Evolutionary conservation across 441 rosid species (phyloP), one percentile per base, ranked within the genome.

Genomic region (Erodium trifolium): DNA sequence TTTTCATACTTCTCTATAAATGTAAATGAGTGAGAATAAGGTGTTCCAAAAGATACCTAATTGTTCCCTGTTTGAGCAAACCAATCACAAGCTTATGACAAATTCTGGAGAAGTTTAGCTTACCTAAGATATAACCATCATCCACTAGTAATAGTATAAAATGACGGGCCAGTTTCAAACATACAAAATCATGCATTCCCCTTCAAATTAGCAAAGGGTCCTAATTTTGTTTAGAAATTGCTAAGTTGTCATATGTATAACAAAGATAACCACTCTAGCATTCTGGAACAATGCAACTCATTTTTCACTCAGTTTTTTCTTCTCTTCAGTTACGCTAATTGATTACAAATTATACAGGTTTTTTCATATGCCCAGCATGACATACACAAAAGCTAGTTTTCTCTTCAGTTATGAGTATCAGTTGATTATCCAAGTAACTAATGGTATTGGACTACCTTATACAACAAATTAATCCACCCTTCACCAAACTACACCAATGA

Each of bases 221-320:
- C 67, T 16, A 31, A 63, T 2, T 63, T 63, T 13, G 6, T 34
- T 13, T 14, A 55, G 62, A 23, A 55, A 55, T 55, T 14, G 62
- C 62, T 16, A 55, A 14, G 9, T 55, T 16, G 62, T 29, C 43
- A 5, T 63, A 31, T 34, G 67, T 17, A 34, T 63, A 63, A 12
- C 18, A 31, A 63, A 29, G 41, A n/a, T 4, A 6, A 63, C 13
- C 14, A 31, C 13, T 29, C 17, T 31, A 31, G 31, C 41, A 63
- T 13, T 63, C 41, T 63, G n/a, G 39, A 63, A 29, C 66, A 31
- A 62, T 63, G 2, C 66, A 63, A 13, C 16, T 63, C 35, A 63
- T 29, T 23, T 11, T 63, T 57, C 12, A 63, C 16, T 27, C 27
- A 2, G 8, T 23, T 10, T 60, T 23, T 63, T 13, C n/a, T 63